Evolutionary conservation across 768 basidiomycete genomes (phyloP), one percentile per base, ranked within the genome.

Genomic region (Amanita thiersii): DNA sequence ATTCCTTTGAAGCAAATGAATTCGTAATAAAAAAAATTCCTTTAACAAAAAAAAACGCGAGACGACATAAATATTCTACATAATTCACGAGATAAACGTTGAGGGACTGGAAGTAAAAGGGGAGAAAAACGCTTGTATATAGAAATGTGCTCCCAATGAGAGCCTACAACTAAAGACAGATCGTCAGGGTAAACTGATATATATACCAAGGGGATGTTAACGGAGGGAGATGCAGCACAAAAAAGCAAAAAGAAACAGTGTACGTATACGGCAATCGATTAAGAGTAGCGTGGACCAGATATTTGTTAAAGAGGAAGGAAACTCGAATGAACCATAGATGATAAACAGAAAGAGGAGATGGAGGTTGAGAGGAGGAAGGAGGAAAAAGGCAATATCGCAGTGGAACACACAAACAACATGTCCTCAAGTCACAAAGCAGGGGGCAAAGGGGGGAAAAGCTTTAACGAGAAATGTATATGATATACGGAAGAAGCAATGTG

Each of bases 381-480:
- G 25, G 25, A 39, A 40, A 44, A 29, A 40, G 40, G 31, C 46
- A 40, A 44, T 46, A 47, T 45, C 50, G 50, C 50, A 50, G 30
- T 47, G 47, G 47, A 49, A 50, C 52, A 52, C 51, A 56, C 50
- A 52, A 50, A 52, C 49, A 51, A 51, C 50, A 50, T 36, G 49
- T 53, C 52, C 54, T 51, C 37, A 40, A 45, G 45, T 45, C 39
- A 50, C 41, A 46, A 44, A 48, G 43, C 33, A 44, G 40, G 41
- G 49, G 49, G 44, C 40, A 39, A 48, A 52, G 39, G 48, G 46
- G 50, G 48, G 46, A 46, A 39, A 41, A 34, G 37, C 15, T 32
- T 43, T 34, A 26, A 33, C 37, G 33, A 26, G 39, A 47, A 52
- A 51, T 47, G n/a, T 29, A 28, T 43, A 43, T 34, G 42, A 43